phyloP scores from a whole-genome alignment of 2,329 filamentous ascomycete genomes.

The Basipetospora chlamydospora region DNA sequence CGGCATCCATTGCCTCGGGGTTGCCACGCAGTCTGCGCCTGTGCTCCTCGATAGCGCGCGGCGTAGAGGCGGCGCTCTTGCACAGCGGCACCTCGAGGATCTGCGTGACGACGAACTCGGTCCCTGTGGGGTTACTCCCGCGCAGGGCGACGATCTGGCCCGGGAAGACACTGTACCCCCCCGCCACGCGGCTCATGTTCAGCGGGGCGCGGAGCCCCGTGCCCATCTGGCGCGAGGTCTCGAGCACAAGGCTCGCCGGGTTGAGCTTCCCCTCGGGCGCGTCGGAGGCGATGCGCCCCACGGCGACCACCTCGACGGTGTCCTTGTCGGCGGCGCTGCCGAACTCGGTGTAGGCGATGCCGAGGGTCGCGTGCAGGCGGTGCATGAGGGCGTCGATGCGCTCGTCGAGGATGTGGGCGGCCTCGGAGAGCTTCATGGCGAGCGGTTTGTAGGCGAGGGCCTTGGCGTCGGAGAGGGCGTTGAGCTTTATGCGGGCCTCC shows the following conservation, averaged over 20 bases:
- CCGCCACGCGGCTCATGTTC: constrained; percentile 51
- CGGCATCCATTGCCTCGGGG: constrained; percentile 26
- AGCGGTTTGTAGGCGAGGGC: constrained; percentile 87
- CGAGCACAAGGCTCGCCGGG: constrained; percentile 68
- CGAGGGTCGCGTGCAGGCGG: constrained; percentile 60
- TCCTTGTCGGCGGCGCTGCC: constrained; percentile 77
- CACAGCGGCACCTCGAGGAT: constrained; percentile 62
- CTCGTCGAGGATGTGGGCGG: constrained; percentile 87
- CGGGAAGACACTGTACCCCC: constrained; percentile 73
- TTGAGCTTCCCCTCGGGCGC: constrained; percentile 77
- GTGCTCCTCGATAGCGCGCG: constrained; percentile 50
- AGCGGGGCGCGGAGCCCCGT: constrained; percentile 71
- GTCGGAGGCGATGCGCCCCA: constrained; percentile 85
- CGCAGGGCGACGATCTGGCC: constrained; percentile 82
- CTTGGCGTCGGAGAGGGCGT: constrained; percentile 73
- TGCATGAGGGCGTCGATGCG: constrained; percentile 78
- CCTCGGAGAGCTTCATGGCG: constrained; percentile 86
- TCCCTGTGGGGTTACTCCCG: constrained; percentile 76
- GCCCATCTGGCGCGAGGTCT: constrained; percentile 73
- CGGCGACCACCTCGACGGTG: constrained; percentile 73
- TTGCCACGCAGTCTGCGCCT: constrained; percentile 53
- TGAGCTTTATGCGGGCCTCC: constrained; percentile 70
- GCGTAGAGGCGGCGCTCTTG: constrained; percentile 56
- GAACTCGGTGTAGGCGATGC: constrained; percentile 65
- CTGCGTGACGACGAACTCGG: constrained; percentile 67